phyloP scores from a whole-genome alignment of 495 filamentous ascomycete genomes.

The Lophiostoma macrostomum region DNA sequence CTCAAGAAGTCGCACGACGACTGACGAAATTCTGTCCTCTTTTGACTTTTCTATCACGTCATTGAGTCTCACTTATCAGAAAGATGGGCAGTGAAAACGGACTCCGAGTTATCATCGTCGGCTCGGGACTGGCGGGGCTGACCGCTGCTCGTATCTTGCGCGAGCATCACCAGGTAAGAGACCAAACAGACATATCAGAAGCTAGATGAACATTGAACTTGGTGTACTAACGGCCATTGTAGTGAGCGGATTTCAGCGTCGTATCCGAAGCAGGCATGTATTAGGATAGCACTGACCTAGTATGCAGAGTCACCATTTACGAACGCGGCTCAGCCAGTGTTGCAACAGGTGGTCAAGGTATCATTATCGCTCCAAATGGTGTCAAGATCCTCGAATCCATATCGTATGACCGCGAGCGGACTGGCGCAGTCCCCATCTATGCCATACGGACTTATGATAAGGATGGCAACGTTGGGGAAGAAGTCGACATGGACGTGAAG shows the following conservation, averaged over 20 bases:
- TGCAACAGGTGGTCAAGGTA: slow-evolving; percentile 4
- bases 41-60: too few relatives aligned
- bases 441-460: slow-evolving; percentile 1
- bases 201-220: too few relatives aligned
- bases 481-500: slow-evolving; percentile 9
- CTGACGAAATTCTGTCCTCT: too few relatives aligned
- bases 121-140: slow-evolving; percentile 33
- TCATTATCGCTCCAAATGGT: slow-evolving; percentile 7
- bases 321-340: neutral
- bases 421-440: slow-evolving; percentile 3
- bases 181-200: too few relatives aligned
- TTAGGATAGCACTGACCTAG: too few relatives aligned
- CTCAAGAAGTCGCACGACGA: too few relatives aligned
- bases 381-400: slow-evolving; percentile 4
- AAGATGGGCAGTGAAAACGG: neutral
- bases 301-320: slow-evolving; percentile 6
- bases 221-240: too few relatives aligned
- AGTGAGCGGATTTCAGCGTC: too few relatives aligned
- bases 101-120: slow-evolving; percentile 27
- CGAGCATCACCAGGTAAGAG: neutral
- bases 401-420: neutral
- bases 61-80: neutral
- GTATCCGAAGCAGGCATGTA: too few relatives aligned
- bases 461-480: slow-evolving; percentile 1
- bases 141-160: slow-evolving; percentile 20